These are phyloP conservation scores for Entomortierella beljakovae DNA, from an alignment of 192 early-diverging fungal genomes.

Conservation along the genomic window DNA sequence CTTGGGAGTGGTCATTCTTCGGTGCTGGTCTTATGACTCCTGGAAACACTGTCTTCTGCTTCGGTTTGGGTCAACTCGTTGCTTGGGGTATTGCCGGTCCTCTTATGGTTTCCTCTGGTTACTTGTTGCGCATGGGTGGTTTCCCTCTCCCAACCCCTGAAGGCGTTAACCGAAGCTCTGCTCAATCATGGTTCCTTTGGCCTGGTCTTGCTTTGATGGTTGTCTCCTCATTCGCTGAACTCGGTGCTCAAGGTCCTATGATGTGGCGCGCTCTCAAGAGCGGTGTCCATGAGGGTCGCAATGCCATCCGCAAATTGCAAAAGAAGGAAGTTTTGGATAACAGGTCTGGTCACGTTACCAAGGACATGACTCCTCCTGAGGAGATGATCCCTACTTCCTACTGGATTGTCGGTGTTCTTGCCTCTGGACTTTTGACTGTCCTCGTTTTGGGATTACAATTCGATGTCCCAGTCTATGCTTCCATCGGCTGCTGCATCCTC, in stretches of 20 bases:
- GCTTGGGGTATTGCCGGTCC: constrained; percentile 73
- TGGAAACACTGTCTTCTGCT: constrained; percentile 61
- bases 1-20: constrained; percentile 68
- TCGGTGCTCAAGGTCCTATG: constrained; percentile 61
- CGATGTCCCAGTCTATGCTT: constrained; percentile 66
- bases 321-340: constrained; percentile 16
- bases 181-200: constrained; percentile 77
- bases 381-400: constrained; percentile 63
- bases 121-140: constrained; percentile 35
- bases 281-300: constrained; percentile 31
- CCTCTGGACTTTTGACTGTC: constrained; percentile 66
- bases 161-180: constrained; percentile 39
- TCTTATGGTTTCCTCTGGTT: constrained; percentile 57
- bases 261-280: constrained; percentile 63
- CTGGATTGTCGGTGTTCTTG: constrained; percentile 66
- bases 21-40: constrained; percentile 75
- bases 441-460: constrained; percentile 66
- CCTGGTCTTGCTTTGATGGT: constrained; percentile 79
- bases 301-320: constrained; percentile 27
- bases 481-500: constrained; percentile 68
- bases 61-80: constrained; percentile 65
- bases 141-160: constrained; percentile 44
- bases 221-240: constrained; percentile 68
- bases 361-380: constrained; percentile 48
- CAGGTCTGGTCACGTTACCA: constrained; percentile 53